phyloP scores from a whole-genome alignment of 495 filamentous ascomycete species.

The Mycothermus thermophilus region DNA sequence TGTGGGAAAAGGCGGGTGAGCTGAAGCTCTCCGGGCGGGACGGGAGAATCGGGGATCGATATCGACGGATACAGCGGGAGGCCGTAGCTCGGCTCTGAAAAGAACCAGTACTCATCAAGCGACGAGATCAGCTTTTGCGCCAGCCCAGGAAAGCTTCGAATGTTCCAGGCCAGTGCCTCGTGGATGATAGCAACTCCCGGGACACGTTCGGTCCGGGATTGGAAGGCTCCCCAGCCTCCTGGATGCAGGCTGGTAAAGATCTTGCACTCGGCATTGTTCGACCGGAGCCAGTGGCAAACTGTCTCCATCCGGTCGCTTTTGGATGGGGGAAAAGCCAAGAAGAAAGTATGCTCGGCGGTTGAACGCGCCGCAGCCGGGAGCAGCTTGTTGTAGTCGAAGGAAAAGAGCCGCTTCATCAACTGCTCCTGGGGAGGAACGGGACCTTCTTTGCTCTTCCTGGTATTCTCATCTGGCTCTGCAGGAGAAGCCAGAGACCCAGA shows the following conservation, averaged over 20 bases:
- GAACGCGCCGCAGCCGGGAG: conserved; percentile 7
- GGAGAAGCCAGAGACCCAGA: too few species aligned
- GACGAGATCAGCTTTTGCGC: conserved; percentile 4
- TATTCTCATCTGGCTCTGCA: neutral
- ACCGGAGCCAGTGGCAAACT: conserved; percentile 18
- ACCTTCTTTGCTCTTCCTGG: neutral
- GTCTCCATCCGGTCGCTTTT: conserved; percentile 1
- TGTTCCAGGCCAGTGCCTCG: conserved; percentile 15
- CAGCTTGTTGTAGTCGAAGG: conserved; percentile 14
- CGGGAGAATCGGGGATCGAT: neutral
- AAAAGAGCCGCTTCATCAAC: conserved; percentile 15
- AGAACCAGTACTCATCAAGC: conserved; percentile 20
- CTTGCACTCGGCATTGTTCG: conserved; percentile 13
- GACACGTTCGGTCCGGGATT: neutral
- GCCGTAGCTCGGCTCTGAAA: conserved; percentile 14
- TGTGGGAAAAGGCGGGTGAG: conserved; percentile 43
- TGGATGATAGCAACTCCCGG: conserved; percentile 24
- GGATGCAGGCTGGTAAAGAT: conserved; percentile 12
- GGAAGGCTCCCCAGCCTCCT: conserved; percentile 20
- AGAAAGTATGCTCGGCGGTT: conserved; percentile 11
- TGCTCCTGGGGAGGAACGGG: conserved; percentile 1
- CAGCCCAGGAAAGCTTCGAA: conserved; percentile 19
- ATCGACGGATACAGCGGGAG: conserved; percentile 15
- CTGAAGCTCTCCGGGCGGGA: conserved; percentile 14
- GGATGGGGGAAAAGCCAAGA: conserved; percentile 17